Conservation (phyloP, 768 basidiomycete genomes). For the Gloeopeniophorella convolvens region DNA sequence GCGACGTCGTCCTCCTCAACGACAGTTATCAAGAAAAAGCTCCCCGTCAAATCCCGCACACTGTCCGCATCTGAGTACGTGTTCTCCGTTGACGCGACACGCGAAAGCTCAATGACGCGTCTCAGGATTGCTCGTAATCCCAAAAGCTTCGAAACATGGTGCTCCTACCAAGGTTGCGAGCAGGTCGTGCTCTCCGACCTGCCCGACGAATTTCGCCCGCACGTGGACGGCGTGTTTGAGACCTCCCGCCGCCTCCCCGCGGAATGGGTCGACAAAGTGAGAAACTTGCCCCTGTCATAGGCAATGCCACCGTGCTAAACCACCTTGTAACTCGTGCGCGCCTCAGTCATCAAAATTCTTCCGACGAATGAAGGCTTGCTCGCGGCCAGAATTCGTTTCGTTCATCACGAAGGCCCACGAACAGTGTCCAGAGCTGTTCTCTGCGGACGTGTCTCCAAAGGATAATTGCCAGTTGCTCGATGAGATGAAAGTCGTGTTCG, state of each 20-base stretch:
- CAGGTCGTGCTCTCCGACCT: constrained; percentile 43
- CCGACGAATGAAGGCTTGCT: constrained; percentile 24
- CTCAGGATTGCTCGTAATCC: constrained; percentile 43
- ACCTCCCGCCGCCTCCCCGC: constrained; percentile 32
- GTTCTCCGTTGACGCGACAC: background rate
- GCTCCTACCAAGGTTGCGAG: constrained; percentile 41
- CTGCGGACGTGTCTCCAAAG: constrained; percentile 20
- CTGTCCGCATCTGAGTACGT: constrained; percentile 15
- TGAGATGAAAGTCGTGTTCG: constrained; percentile 36
- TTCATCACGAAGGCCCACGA: constrained; percentile 32
- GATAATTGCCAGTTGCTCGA: constrained; percentile 27
- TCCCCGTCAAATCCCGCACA: background rate
- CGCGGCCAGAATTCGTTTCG: constrained; percentile 25
- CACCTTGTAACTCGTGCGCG: background rate
- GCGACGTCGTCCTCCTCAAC: background rate
- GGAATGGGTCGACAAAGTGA: constrained; percentile 39
- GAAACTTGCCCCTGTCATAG: background rate
- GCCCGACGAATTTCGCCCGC: constrained; percentile 33
- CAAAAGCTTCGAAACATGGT: constrained; percentile 46
- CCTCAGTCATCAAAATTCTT: constrained; percentile 25
- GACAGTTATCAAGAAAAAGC: background rate
- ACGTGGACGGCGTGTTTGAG: constrained; percentile 36
- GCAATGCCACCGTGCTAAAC: background rate
- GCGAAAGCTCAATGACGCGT: background rate
- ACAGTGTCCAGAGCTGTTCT: constrained; percentile 37